Evolutionary conservation across 1,284 basidiomycete species (phyloP).

Genomic region (Boletus semigastroideus): DNA sequence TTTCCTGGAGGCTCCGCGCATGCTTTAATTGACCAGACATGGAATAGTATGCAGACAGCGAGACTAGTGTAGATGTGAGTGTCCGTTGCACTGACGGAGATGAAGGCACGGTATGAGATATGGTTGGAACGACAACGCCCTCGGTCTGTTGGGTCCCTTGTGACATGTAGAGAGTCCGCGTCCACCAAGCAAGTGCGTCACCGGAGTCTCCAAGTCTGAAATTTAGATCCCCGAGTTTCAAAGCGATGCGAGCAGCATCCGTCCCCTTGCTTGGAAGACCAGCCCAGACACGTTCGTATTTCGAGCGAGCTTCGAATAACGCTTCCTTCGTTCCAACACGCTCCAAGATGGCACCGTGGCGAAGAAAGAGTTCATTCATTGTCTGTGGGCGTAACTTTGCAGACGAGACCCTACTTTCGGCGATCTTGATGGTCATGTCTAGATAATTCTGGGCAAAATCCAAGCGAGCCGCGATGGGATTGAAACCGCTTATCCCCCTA

Average conservation of each 20-base stretch:
- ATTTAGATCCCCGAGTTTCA: conserved; percentile 66
- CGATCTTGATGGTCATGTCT: conserved; percentile 48
- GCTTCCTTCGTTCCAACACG: conserved; percentile 59
- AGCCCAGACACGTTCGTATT: conserved; percentile 67
- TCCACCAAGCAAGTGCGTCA: conserved; percentile 68
- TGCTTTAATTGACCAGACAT: conserved; percentile 61
- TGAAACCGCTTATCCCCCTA: conserved; percentile 40
- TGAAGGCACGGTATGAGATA: conserved; percentile 47
- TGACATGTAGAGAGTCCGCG: conserved; percentile 49
- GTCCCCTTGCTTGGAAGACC: conserved; percentile 40
- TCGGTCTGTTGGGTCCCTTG: conserved; percentile 30
- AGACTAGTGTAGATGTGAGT: conserved; percentile 63
- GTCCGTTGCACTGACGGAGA: conserved; percentile 71
- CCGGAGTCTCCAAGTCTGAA: conserved; percentile 49
- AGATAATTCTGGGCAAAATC: conserved; percentile 58
- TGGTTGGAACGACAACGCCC: conserved; percentile 19
- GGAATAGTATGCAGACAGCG: conserved; percentile 71
- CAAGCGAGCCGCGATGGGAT: conserved; percentile 51
- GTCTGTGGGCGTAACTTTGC: conserved; percentile 51
- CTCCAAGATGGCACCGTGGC: conserved; percentile 68
- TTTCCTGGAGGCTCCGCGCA: conserved; percentile 68
- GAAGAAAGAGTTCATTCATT: conserved; percentile 55
- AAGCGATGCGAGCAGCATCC: conserved; percentile 55
- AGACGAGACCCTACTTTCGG: conserved; percentile 38
- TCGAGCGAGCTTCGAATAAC: conserved; percentile 55